phyloP scores from a whole-genome alignment of 345 rosid species.

The Syzygium aqueum region DNA sequence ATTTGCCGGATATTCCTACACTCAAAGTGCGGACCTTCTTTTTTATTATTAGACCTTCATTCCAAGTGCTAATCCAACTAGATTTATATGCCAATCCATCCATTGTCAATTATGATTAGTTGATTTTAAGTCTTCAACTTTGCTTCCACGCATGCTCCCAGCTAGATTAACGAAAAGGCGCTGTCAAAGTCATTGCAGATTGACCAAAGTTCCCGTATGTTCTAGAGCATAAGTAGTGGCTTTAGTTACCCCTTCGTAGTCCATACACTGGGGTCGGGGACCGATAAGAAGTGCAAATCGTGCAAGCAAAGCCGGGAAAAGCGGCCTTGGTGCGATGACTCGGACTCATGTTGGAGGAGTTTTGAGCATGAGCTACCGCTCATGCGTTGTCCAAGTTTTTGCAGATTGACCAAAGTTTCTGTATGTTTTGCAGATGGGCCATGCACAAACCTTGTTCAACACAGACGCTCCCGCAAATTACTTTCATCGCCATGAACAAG shows the following conservation, averaged over 20 bases:
- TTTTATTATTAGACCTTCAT: neutral
- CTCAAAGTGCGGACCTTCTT: neutral
- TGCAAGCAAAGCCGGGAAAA: neutral
- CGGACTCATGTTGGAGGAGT: neutral
- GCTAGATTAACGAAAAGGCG: neutral
- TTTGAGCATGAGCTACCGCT: neutral
- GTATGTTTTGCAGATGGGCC: neutral
- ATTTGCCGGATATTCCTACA: neutral
- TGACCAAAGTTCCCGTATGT: neutral
- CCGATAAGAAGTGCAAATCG: neutral
- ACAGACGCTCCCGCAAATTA: neutral
- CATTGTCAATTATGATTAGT: neutral
- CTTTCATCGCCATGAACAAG: neutral
- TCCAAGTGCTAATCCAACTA: constrained; percentile 9
- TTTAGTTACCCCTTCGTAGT: neutral
- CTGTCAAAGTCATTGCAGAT: neutral
- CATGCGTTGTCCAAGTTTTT: neutral
- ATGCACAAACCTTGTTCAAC: neutral
- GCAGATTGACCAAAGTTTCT: neutral
- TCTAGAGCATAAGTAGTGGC: neutral
- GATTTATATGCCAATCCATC: neutral
- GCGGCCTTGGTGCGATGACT: neutral
- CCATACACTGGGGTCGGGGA: neutral
- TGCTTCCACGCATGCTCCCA: neutral
- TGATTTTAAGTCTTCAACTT: neutral